phyloP scores from a whole-genome alignment of 176 grass and related monocot genomes.

The Oropetium thomaeum region DNA sequence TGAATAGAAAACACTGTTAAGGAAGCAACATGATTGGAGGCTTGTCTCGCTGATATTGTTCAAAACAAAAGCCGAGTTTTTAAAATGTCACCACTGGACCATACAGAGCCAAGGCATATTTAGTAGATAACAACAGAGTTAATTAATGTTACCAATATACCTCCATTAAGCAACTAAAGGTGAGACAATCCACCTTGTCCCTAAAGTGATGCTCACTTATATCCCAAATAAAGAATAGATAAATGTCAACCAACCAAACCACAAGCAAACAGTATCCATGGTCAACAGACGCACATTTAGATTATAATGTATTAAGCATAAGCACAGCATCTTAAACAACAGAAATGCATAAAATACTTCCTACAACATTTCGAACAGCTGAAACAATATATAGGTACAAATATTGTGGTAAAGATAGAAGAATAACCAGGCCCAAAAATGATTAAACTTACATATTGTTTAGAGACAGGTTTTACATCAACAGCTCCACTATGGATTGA shows the following conservation, averaged over 20 bases:
- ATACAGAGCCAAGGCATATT: background rate
- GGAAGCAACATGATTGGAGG: background rate
- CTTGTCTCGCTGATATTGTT: background rate
- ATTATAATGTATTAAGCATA: background rate
- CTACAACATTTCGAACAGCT: constrained; percentile 7
- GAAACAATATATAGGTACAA: background rate
- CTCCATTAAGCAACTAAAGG: background rate
- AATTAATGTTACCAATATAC: background rate
- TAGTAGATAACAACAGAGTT: background rate
- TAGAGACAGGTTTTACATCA: constrained; percentile 48
- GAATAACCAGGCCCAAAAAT: constrained; percentile 12
- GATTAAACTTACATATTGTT: constrained; percentile 50
- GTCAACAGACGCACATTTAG: background rate
- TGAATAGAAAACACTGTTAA: constrained; percentile 10
- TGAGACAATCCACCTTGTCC: background rate
- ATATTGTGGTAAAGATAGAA: constrained; percentile 1
- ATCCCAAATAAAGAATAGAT: background rate
- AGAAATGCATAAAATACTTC: background rate
- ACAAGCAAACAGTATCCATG: background rate
- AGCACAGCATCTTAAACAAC: background rate
- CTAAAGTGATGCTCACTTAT: background rate
- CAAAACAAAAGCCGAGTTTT: background rate
- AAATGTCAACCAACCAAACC: background rate
- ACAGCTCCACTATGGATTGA: constrained; percentile 25
- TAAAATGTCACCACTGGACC: background rate